A percentile compares a stretch with the other conserved stretches of the same genome.
phyloP scores from a whole-genome alignment of 176 grass and related monocot genomes.

The Microstegium vimineum region DNA sequence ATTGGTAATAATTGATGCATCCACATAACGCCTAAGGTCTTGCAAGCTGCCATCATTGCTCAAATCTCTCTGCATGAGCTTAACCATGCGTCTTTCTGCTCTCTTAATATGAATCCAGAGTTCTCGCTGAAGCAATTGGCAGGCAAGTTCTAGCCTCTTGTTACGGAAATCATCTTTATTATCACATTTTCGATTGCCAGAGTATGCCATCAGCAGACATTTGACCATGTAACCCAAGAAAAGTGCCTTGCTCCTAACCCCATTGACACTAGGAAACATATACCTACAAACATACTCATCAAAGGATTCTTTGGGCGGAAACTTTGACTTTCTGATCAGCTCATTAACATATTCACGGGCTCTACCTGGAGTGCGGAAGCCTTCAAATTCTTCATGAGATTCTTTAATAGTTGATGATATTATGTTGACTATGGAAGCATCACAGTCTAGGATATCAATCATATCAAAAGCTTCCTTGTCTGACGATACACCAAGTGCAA shows the following conservation, averaged over 20 bases:
- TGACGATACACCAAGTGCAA: conserved; percentile 67
- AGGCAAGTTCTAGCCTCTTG: conserved; percentile 71
- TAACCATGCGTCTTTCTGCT: conserved; percentile 61
- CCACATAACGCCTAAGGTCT: conserved; percentile 47
- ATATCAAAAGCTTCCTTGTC: conserved; percentile 78
- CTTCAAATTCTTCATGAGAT: conserved; percentile 52
- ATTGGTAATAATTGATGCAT: conserved; percentile 73
- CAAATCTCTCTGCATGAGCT: conserved; percentile 79
- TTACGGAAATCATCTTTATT: conserved; percentile 91
- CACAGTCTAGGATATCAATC: conserved; percentile 66
- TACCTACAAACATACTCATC: conserved; percentile 62
- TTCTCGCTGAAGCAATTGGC: conserved; percentile 69
- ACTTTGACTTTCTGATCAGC: conserved; percentile 57
- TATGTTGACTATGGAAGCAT: conserved; percentile 59
- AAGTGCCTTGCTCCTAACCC: conserved; percentile 57
- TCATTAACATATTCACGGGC: conserved; percentile 54
- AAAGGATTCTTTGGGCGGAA: conserved; percentile 63
- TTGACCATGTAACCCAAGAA: conserved; percentile 86
- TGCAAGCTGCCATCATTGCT: conserved; percentile 53
- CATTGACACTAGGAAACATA: conserved; percentile 56
- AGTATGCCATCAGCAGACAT: conserved; percentile 64
- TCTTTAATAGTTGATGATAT: conserved; percentile 64
- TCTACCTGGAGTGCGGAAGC: conserved; percentile 42
- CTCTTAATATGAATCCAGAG: conserved; percentile 54
- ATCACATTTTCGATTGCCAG: conserved; percentile 70